Evolutionary conservation across 768 basidiomycete species (phyloP).

Genomic region (Tephrocybe sp.): DNA sequence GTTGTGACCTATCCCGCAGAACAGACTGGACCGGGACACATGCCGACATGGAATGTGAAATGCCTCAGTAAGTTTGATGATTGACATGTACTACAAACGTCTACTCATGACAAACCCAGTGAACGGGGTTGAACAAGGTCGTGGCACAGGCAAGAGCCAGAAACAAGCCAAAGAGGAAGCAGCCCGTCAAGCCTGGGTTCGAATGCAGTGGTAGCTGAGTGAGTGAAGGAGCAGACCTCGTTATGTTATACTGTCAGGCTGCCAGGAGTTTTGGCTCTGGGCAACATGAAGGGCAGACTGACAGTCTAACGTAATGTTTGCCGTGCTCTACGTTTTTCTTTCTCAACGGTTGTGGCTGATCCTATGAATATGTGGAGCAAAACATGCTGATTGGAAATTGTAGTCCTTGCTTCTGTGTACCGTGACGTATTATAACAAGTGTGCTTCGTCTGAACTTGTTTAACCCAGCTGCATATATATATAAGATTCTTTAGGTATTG

Average conservation of each 20-base stretch:
- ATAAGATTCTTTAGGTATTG: too few species aligned
- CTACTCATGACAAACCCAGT: conserved; percentile 35
- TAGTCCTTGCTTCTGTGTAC: too few species aligned
- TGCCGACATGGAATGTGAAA: conserved; percentile 56
- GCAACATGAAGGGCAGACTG: conserved; percentile 15
- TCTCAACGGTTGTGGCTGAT: neutral
- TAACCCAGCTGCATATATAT: too few species aligned
- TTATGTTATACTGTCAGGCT: conserved; percentile 20
- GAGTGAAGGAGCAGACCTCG: conserved; percentile 10
- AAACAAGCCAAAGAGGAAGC: conserved; percentile 71
- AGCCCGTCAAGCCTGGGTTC: conserved; percentile 53
- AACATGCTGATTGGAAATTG: too few species aligned
- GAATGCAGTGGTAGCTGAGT: conserved; percentile 50
- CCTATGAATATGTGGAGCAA: neutral
- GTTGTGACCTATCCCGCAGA: conserved; percentile 47
- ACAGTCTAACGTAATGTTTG: conserved; percentile 18
- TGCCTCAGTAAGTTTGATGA: conserved; percentile 44
- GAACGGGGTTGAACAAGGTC: conserved; percentile 46
- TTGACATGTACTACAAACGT: neutral
- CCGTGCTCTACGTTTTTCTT: conserved; percentile 8
- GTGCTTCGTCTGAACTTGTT: too few species aligned
- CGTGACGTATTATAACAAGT: too few species aligned
- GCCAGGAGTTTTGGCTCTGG: conserved; percentile 10
- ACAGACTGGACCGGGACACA: conserved; percentile 50
- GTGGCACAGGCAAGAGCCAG: conserved; percentile 56